Evolutionary conservation across 495 filamentous ascomycete species (phyloP), one percentile per base, ranked within the genome.

Genomic region (Clohesyomyces aquaticus): DNA sequence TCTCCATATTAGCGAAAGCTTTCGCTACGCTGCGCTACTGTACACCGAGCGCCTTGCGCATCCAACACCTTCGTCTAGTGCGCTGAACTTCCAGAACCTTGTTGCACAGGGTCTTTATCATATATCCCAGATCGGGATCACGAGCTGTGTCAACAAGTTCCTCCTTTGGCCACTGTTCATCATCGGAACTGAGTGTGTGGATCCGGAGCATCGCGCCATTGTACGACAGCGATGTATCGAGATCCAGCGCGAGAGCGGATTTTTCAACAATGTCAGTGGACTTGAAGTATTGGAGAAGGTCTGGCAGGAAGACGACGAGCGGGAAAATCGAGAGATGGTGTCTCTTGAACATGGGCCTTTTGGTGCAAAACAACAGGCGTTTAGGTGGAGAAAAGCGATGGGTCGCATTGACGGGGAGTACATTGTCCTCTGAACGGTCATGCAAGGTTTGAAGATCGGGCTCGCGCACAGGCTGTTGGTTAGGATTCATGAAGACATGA

Each of bases 91-190:
- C 75, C 91, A 93, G 71, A 86, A 85, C 54, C 83, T 96, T 2
- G 91, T 96, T 41, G 83, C 83, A 58, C 85, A 88, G 56, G 87
- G 93, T 10, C 81, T 96, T 52, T 88, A 86, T 73, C 91, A 94
- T 74, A 87, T 95, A 38, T 85, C 85, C 14, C 85, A 85, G 52
- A 87, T 96, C 22, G 83, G 89, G 61, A 83, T 87, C 1, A 80
- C 80, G 49, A 81, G 79, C 65, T 78, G 75, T 62, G 81, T 84
- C 48, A 90, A 94, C 74, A 93, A 96, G 71, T 96, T 94, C 69
- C 78, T 98, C 23, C 85, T 98, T 1, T 98, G 93, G 93, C 93
- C 93, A 9, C 81, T 97, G 10, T 96, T 96, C 72, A 88, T 97
- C 51, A 88, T 87, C 0, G 93, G 93, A 27, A 91, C 90, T 22